These are phyloP conservation scores for Chytridium lagenaria DNA, from an alignment of 371 early-diverging fungal genomes.

Conservation along the genomic window DNA sequence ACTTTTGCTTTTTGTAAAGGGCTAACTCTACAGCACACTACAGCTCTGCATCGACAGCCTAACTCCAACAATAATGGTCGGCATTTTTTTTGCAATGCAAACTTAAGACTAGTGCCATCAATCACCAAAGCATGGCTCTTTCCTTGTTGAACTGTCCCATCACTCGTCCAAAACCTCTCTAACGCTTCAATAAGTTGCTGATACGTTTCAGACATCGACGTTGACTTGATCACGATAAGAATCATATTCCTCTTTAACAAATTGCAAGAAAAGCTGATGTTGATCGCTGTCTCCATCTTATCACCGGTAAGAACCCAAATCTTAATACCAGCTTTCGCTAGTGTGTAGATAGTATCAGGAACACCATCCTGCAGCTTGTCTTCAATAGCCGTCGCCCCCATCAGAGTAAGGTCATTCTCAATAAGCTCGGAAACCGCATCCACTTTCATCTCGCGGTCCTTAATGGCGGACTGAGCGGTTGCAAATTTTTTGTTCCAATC, in stretches of 20 bases:
- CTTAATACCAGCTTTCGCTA: slow-evolving; percentile 92
- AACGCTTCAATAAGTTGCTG: slow-evolving; percentile 48
- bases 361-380: slow-evolving; percentile 98
- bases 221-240: slow-evolving; percentile 52
- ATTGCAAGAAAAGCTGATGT: slow-evolving; percentile 91
- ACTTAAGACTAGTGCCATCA: slow-evolving; percentile 88
- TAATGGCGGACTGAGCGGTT: slow-evolving; percentile 72
- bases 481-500: slow-evolving; percentile 72
- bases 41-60: slow-evolving; percentile 83
- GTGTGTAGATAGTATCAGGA: slow-evolving; percentile 84
- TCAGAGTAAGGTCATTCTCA: slow-evolving; percentile 77
- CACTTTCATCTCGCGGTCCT: slow-evolving; percentile 75
- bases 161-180: slow-evolving; percentile 50
- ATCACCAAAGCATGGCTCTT: slow-evolving; percentile 78
- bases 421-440: slow-evolving; percentile 76
- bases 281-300: slow-evolving; percentile 99
- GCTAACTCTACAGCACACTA: slow-evolving; percentile 93
- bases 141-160: slow-evolving; percentile 33
- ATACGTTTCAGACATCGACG: slow-evolving; percentile 37
- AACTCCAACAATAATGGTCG: slow-evolving; percentile 74
- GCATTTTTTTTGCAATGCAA: slow-evolving; percentile 69
- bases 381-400: slow-evolving; percentile 98
- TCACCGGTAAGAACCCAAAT: slow-evolving; percentile 99
- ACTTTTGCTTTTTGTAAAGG: slow-evolving; percentile 98
- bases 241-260: slow-evolving; percentile 62